Evolutionary conservation across 306 rosid genomes (phyloP).

Genomic region (Aeschynomene evenia): DNA sequence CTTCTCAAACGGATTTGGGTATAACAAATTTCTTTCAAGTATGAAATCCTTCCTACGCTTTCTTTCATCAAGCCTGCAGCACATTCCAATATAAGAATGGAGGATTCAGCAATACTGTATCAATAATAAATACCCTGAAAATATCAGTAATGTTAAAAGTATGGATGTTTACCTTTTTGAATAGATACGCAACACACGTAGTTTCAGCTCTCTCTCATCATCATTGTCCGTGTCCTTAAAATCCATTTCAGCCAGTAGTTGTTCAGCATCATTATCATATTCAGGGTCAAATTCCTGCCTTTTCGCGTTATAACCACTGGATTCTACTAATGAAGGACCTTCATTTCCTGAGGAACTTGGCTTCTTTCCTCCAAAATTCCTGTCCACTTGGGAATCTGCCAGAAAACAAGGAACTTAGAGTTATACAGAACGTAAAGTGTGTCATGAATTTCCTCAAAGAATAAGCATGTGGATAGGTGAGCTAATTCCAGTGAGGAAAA

Average conservation of each 20-base stretch:
- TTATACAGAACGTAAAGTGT: background rate
- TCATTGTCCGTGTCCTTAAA: conserved; percentile 82
- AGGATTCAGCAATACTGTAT: conserved; percentile 1
- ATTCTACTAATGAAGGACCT: conserved; percentile 83
- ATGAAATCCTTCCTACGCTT: conserved; percentile 88
- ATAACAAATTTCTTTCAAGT: conserved; percentile 73
- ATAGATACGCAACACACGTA: conserved; percentile 75
- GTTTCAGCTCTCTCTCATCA: conserved; percentile 84
- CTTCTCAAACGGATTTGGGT: conserved; percentile 78
- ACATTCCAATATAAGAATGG: conserved; percentile 18
- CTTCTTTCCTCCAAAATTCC: conserved; percentile 64
- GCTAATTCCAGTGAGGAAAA: background rate
- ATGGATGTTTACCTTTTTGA: conserved; percentile 58
- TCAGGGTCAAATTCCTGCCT: conserved; percentile 93
- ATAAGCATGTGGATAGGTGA: background rate
- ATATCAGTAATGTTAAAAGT: conserved; percentile 7
- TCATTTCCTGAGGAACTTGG: conserved; percentile 57
- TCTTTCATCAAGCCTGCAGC: conserved; percentile 92
- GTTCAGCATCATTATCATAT: conserved; percentile 95
- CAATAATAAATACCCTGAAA: background rate
- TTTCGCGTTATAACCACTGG: conserved; percentile 82
- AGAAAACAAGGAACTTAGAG: conserved; percentile 9
- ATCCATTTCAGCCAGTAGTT: conserved; percentile 92
- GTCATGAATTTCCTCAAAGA: conserved; percentile 20
- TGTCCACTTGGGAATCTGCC: conserved; percentile 71